Evolutionary conservation across 176 grass and related monocot species (phyloP), one percentile per base, ranked within the genome.

Genomic region (Pontederia paniculata): DNA sequence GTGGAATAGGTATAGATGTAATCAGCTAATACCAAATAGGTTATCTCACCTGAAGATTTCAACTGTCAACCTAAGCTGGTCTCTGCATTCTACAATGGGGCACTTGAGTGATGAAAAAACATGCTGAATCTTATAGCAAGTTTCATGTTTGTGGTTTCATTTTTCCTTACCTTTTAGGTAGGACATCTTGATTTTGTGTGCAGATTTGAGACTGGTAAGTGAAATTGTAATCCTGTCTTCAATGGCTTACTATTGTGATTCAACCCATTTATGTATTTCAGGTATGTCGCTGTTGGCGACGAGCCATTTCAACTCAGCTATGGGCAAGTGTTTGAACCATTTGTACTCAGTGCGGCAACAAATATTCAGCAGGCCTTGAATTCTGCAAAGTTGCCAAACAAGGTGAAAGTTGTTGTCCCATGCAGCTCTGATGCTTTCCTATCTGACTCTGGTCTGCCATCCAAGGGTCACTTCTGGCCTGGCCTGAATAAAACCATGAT

Each of bases 401-500:
- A 80, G 70, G 78, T 90, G 64, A 90, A 90, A 76, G 62, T 97
- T 42, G 57, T 87, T 17, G 65, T 91, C 76, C 86, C 93, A 62
- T 84, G 82, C 50, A 90, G 80, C 52, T 76, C 77, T 44, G 83
- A 97, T 48, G 59, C 68, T 47, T 90, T 79, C 65, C 83, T 84
- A 62, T 84, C 81, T 60, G 43, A 80, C 41, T 84, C 86, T 50
- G 79, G 48, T 50, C 66, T 84, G 9, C 83, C 86, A 55, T 90
- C 77, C 0, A 88, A 88, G 74, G 75, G 75, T 68, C 74, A 71
- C 52, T 97, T 97, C 83, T 74, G 93, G 75, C 42, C 86, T 47
- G 86, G 90, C 62, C 55, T 97, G 31, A 97, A 84, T 75, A 84
- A 80, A 45, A 97, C 86, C 57, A 97, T 90, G 74, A 64, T 42